These are phyloP conservation scores for Phaeosphaeria sp. DNA, from an alignment of 2,329 filamentous ascomycete genomes.

Conservation along the genomic window DNA sequence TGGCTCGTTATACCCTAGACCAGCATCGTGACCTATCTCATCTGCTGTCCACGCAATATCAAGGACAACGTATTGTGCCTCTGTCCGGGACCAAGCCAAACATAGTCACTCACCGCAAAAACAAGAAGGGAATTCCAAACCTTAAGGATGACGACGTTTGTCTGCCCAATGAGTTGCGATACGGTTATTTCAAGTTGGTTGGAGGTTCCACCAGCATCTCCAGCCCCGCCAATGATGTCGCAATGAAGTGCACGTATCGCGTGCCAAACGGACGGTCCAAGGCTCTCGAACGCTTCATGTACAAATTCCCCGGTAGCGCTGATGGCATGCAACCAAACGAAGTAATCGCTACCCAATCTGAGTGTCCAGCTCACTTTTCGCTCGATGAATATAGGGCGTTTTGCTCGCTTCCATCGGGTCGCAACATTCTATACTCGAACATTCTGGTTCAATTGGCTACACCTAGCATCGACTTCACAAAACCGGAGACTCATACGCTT, in stretches of 20 bases:
- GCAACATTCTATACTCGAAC: conserved; percentile 63
- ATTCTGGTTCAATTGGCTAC: conserved; percentile 59
- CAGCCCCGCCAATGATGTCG: conserved; percentile 20
- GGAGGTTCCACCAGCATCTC: no score
- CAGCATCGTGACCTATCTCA: conserved; percentile 14
- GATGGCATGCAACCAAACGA: conserved; percentile 55
- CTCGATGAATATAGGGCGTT: conserved; percentile 64
- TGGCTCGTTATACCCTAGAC: conserved; percentile 19
- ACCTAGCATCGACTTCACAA: conserved; percentile 59
- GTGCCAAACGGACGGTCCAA: conserved; percentile 41
- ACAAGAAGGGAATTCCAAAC: conserved; percentile 27
- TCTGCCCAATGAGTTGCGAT: conserved; percentile 55
- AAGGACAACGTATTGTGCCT: conserved; percentile 34
- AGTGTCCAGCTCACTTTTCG: conserved; percentile 58
- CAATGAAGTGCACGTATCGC: conserved; percentile 50
- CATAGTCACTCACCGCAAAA: conserved; percentile 43
- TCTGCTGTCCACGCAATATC: conserved; percentile 1
- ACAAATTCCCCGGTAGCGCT: conserved; percentile 35
- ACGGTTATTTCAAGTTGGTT: conserved; percentile 38
- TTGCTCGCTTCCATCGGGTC: conserved; percentile 56
- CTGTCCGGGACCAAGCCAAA: conserved; percentile 50
- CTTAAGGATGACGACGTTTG: conserved; percentile 50
- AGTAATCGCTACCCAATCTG: conserved; percentile 50
- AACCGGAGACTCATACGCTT: conserved; percentile 56
- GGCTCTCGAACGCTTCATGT: conserved; percentile 51